A percentile compares a stretch with the other conserved stretches of the same genome.
Conservation (phyloP, 2,329 filamentous ascomycete species). For the Camillea tinctor region DNA sequence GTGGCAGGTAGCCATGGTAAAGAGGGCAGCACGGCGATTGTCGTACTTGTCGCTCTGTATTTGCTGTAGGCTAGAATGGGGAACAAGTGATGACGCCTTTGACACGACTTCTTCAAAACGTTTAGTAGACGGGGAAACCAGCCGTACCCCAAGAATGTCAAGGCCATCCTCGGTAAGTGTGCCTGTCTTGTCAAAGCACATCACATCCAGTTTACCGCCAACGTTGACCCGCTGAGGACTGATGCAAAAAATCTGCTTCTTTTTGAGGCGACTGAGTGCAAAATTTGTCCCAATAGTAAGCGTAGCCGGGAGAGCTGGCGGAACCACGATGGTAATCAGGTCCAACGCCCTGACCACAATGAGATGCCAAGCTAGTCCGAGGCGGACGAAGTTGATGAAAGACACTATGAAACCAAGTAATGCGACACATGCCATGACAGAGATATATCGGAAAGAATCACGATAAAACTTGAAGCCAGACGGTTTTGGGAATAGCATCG, state of each 20-base stretch:
- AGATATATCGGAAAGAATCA: conserved; percentile 96
- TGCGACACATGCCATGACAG: conserved; percentile 89
- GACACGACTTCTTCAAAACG: conserved; percentile 75
- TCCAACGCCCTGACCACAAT: conserved; percentile 92
- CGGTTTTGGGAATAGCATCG: conserved; percentile 98
- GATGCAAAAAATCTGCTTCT: conserved; percentile 93
- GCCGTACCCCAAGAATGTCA: conserved; percentile 84
- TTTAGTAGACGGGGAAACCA: conserved; percentile 62
- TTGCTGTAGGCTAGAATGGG: conserved; percentile 33
- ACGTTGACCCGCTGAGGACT: conserved; percentile 97
- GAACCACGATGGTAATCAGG: conserved; percentile 95
- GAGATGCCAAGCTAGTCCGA: conserved; percentile 81
- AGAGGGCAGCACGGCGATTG: conserved; percentile 63
- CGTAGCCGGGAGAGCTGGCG: conserved; percentile 89
- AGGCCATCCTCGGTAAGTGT: conserved; percentile 95
- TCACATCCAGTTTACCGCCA: conserved; percentile 89
- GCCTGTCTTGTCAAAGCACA: conserved; percentile 99
- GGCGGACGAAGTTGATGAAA: conserved; percentile 86
- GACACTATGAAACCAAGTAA: conserved; percentile 85
- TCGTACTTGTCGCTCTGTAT: conserved; percentile 34
- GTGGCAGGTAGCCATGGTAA: conserved; percentile 97
- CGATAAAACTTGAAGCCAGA: conserved; percentile 98
- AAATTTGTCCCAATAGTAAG: conserved; percentile 97
- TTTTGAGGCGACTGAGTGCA: conserved; percentile 79
- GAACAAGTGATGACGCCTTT: conserved; percentile 59